Base-by-base conservation (phyloP, 805 yeast species). In the Wickerhamiella australiensis region DNA sequence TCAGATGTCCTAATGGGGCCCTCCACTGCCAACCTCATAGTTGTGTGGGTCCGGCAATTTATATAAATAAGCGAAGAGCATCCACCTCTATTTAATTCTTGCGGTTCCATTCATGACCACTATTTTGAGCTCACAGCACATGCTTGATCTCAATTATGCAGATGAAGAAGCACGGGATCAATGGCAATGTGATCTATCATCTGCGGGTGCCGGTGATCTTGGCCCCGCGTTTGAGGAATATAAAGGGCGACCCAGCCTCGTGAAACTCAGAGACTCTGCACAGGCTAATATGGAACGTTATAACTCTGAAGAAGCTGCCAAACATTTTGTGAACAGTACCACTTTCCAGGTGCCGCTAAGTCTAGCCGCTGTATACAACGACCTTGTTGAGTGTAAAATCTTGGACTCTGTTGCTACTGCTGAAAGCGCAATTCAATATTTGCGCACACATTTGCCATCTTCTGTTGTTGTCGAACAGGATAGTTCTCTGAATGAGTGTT, bases 261-360 rank as follows among this genome's bases (percentile, higher is more conserved):
- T 20, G 4, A 3, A 20, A n/a, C 42, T 21, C n/a, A 13, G 20
- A 23, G 44, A 41, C 44, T 41, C 31, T 41, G 31, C 44, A 25
- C 44, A 20, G n/a, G 23, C 29, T 11, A 41, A 41, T 25, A 41
- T 41, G 44, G 44, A 41, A 41, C 44, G 44, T 41, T 41, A 23
- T n/a, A 13, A 41, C 31, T 31, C 44, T 41, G 44, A 41, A 25
- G 31, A 41, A 25, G 20, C 25, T 5, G 44, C 44, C 3, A 22
- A 20, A 23, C 25, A 23, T 25, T 41, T 41, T 12, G 31, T 41
- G 17, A 23, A 41, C 27, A 41, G 25, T 41, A 4, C 23, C 13
- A 6, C 20, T 3, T 12, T 17, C 46, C 36, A 42, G 11, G 26
- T 42, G 7, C 46, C 46, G 3, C 22, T 3, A 6, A 21, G 27